Evolutionary conservation across 2,329 filamentous ascomycete genomes (phyloP).

Genomic region (Fusarium buharicum): DNA sequence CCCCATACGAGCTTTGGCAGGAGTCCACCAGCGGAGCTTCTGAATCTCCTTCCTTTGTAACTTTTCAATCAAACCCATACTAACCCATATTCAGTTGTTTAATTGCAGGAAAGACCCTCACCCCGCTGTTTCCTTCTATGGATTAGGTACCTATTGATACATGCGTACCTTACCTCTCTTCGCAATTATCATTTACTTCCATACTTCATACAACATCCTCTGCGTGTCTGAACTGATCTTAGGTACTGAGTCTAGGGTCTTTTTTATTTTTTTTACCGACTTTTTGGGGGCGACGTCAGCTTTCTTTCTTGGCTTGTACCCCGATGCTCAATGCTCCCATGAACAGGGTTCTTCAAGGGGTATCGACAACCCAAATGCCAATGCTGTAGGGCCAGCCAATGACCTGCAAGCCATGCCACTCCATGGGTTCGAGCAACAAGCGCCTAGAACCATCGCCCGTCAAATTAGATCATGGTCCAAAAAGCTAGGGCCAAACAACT

Average conservation of each 20-base stretch:
- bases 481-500: not conserved
- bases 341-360: slow-evolving; percentile 26
- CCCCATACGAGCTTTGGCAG: not conserved
- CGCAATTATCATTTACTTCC: too few species aligned
- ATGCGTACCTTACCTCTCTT: too few species aligned
- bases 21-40: not conserved
- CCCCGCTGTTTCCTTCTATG: not conserved
- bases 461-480: not conserved
- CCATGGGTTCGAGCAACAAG: slow-evolving; percentile 8
- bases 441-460: not conserved
- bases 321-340: slow-evolving; percentile 8
- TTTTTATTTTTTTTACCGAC: not conserved
- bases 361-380: slow-evolving; percentile 22
- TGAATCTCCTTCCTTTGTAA: not conserved
- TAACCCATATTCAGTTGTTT: not conserved
- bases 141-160: too few species aligned
- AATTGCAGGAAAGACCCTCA: not conserved
- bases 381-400: slow-evolving; percentile 39
- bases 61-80: not conserved
- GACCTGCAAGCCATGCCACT: not conserved
- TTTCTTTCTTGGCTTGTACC: not conserved
- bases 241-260: not conserved
- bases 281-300: not conserved
- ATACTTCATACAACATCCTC: not conserved
- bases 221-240: not conserved